Conservation (phyloP, 2,329 filamentous ascomycete species). For the Calonectria pseudoreteaudii region DNA sequence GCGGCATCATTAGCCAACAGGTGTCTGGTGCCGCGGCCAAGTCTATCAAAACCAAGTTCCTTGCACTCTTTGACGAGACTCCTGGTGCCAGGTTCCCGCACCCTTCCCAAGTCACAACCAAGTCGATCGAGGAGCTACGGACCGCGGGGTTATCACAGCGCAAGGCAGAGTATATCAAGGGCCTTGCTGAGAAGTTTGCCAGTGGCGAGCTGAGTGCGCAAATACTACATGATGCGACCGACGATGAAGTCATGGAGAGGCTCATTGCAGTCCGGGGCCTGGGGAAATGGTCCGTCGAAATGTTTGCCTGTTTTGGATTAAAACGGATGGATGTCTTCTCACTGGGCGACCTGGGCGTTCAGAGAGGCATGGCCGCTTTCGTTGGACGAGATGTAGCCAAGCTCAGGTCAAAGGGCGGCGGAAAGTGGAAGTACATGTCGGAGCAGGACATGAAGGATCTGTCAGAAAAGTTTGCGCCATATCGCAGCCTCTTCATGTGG, state of each 20-base stretch:
- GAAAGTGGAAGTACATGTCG: slow-evolving; percentile 97
- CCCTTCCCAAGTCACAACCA: slow-evolving; percentile 77
- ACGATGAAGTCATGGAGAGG: slow-evolving; percentile 86
- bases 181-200: slow-evolving; percentile 84
- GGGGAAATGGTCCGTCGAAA: slow-evolving; percentile 93
- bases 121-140: slow-evolving; percentile 75
- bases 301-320: slow-evolving; percentile 97
- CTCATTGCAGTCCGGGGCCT: slow-evolving; percentile 89
- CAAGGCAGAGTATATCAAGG: slow-evolving; percentile 94
- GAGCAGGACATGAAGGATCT: slow-evolving; percentile 92
- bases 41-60: slow-evolving; percentile 88
- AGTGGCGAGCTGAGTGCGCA: slow-evolving; percentile 79
- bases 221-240: slow-evolving; percentile 81
- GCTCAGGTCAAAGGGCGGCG: slow-evolving; percentile 79
- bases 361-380: slow-evolving; percentile 93
- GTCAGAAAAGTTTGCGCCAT: slow-evolving; percentile 84
- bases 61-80: slow-evolving; percentile 73
- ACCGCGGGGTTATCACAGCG: slow-evolving; percentile 91
- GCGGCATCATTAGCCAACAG: slow-evolving; percentile 95
- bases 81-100: slow-evolving; percentile 71
- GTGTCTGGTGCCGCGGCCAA: slow-evolving; percentile 92
- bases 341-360: slow-evolving; percentile 91
- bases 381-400: slow-evolving; percentile 85
- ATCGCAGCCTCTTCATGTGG: slow-evolving; percentile 96
- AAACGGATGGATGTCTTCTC: slow-evolving; percentile 96